Percentiles rank a stretch among this genome's conserved stretches.
These are phyloP conservation scores for Colletotrichum shisoi DNA, from an alignment of 2,329 filamentous ascomycete species.

Conservation along the genomic window DNA sequence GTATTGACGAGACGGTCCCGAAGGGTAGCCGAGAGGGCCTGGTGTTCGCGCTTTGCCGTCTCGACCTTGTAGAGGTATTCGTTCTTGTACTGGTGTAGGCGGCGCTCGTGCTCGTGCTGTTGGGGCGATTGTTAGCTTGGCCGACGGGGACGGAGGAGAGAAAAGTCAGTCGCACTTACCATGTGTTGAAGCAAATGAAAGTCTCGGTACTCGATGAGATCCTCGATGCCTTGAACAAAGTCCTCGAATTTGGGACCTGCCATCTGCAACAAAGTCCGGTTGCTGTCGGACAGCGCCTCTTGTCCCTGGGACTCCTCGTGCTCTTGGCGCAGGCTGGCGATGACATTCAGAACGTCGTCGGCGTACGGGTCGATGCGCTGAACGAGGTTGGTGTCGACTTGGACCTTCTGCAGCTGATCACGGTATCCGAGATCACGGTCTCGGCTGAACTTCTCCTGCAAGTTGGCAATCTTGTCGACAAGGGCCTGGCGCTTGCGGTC, in stretches of 20 bases:
- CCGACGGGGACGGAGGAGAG: conserved; percentile 2
- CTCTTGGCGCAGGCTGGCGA: conserved; percentile 68
- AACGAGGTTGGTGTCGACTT: conserved; percentile 87
- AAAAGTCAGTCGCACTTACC: conserved; percentile 61
- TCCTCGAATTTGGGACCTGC: conserved; percentile 85
- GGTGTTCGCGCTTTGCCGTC: conserved; percentile 69
- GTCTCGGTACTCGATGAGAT: conserved; percentile 87
- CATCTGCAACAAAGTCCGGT: conserved; percentile 70
- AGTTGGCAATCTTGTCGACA: conserved; percentile 76
- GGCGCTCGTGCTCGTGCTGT: conserved; percentile 70
- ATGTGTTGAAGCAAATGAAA: conserved; percentile 80
- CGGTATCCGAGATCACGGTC: conserved; percentile 86
- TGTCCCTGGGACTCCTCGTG: conserved; percentile 58
- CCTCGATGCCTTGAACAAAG: conserved; percentile 86
- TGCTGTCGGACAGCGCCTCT: conserved; percentile 52
- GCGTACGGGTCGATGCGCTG: conserved; percentile 84
- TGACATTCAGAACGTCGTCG: conserved; percentile 74
- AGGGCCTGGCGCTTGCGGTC: conserved; percentile 89
- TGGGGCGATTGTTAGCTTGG: conserved; percentile 13
- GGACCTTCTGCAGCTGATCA: conserved; percentile 88
- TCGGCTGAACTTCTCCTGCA: conserved; percentile 79
- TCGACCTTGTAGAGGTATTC: conserved; percentile 69
- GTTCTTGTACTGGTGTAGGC: conserved; percentile 66
- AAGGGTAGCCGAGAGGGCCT: conserved; percentile 66
- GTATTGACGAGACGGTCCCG: conserved; percentile 71